Percentiles rank a stretch among this genome's conserved stretches.
These are phyloP conservation scores for Eimeria zaria DNA, from an alignment of 169 alveolate species.

Conservation along the genomic window DNA sequence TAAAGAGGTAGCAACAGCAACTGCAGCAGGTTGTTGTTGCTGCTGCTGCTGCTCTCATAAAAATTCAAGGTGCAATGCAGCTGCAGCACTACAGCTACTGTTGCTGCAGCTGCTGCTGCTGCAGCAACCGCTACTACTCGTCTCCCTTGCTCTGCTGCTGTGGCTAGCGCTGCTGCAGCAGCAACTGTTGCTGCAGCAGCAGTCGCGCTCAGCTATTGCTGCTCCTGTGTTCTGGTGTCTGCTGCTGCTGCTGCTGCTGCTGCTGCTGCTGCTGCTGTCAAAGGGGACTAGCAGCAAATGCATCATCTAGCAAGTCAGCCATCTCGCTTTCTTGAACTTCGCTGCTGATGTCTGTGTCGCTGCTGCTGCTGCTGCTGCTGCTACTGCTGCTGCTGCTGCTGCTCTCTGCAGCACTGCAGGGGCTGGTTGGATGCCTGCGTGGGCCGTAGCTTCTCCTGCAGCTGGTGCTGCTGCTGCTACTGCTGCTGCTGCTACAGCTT, in stretches of 20 bases:
- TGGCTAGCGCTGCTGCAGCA: background rate
- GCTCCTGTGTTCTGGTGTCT: too few relatives aligned
- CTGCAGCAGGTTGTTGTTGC: background rate
- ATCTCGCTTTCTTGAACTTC: slow-evolving; percentile 33
- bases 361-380: slow-evolving; percentile 38
- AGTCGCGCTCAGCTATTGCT: background rate
- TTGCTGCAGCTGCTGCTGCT: too few relatives aligned
- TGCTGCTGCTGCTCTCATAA: background rate
- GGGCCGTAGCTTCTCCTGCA: slow-evolving; percentile 4
- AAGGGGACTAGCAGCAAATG: slow-evolving; percentile 10
- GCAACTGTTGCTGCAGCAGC: slow-evolving; percentile 1
- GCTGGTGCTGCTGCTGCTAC: slow-evolving; percentile 64
- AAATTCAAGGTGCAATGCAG: background rate
- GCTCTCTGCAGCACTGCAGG: background rate
- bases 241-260: slow-evolving; percentile 35
- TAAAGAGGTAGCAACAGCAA: background rate
- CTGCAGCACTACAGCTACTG: too few relatives aligned
- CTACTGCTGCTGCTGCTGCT: slow-evolving; percentile 47
- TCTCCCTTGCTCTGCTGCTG: too few relatives aligned
- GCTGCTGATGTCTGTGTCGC: slow-evolving; percentile 51
- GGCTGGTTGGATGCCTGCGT: slow-evolving; percentile 1
- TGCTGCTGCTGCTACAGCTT: slow-evolving; percentile 3
- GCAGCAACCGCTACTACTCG: too few relatives aligned
- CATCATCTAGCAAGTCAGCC: slow-evolving; percentile 22
- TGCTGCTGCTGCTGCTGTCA: slow-evolving; percentile 51